Base-by-base conservation (phyloP, 148 eudicot species). In the Persicaria tinctoria region DNA sequence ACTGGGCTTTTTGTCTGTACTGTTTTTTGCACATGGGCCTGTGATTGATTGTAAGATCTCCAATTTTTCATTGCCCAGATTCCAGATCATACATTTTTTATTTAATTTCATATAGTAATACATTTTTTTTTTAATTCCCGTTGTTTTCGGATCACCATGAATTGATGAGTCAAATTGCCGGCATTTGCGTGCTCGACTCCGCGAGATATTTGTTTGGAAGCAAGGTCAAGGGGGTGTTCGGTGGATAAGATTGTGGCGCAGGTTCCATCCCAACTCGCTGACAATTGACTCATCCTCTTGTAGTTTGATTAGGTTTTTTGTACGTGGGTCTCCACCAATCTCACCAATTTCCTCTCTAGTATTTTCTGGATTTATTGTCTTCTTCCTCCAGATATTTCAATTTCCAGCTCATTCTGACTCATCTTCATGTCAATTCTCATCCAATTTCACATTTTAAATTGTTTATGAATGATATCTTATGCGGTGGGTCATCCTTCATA, bases 201-300 rank as follows among this genome's bases (percentile, higher is more conserved):
- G 73, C 54, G 14, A 75, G 88, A 85, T 83, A 76, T 83, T 77
- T 66, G 5, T 68, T 68, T 5, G 72, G 48, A 13, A n/a, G 48
- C 50, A 46, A 68, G 47, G 11, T 9, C 11, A 16, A 53, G 57
- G 11, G n/a, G 11, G 48, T 41, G 72, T 46, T 82, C 55, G 64
- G 68, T 75, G 78, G 88, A 83, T 79, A 71, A 82, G 79, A 76
- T 76, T 83, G 84, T 78, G 83, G 87, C 80, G 80, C 76, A 84
- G 82, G 80, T 76, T 81, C 63, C 48, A 78, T 76, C 3, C 49
- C 83, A 86, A 81, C 72, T 81, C 78, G 82, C 70, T 51, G 75
- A 68, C 72, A 68, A 32, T 6, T 47, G 53, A 70, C 73, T n/a
- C 54, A 46, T 71, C 55, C 44, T 5, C 47, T 48, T 17, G 16